Evolutionary conservation across 345 rosid species (phyloP).

Genomic region (Capsella bursapastoris): DNA sequence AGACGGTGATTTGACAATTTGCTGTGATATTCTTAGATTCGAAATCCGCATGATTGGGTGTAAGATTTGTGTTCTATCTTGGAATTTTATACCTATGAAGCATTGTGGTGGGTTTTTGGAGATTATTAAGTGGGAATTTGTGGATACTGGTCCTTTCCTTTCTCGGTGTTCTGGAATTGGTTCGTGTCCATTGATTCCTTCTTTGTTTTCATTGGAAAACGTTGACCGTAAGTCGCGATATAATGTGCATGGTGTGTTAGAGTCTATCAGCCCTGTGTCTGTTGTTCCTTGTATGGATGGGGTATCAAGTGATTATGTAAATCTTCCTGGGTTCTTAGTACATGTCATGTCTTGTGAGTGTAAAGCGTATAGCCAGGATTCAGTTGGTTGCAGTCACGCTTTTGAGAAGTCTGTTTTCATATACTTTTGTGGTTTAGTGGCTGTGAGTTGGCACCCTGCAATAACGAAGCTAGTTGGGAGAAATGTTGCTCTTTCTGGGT

Average conservation of each 20-base stretch:
- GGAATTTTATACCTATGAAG: conserved; percentile 75
- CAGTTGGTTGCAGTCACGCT: conserved; percentile 39
- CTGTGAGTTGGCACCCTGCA: conserved; percentile 77
- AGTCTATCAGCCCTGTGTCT: conserved; percentile 69
- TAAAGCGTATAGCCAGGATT: conserved; percentile 46
- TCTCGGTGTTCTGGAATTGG: conserved; percentile 43
- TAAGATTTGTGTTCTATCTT: conserved; percentile 58
- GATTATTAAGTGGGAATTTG: conserved; percentile 69
- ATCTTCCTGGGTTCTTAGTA: conserved; percentile 68
- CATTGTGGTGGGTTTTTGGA: conserved; percentile 71
- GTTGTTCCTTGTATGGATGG: conserved; percentile 58
- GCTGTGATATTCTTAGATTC: conserved; percentile 75
- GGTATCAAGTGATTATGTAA: conserved; percentile 38
- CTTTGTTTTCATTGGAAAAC: conserved; percentile 17
- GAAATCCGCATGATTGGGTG: conserved; percentile 48
- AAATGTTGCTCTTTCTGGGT: conserved; percentile 51
- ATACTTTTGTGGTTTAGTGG: conserved; percentile 62
- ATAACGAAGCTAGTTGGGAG: conserved; percentile 66
- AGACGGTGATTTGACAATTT: conserved; percentile 58
- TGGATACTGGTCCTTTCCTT: conserved; percentile 35
- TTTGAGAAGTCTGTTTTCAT: conserved; percentile 55
- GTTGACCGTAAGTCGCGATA: conserved; percentile 49
- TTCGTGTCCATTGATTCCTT: conserved; percentile 53
- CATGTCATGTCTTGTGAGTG: conserved; percentile 65
- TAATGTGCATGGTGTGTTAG: conserved; percentile 60